phyloP scores from a whole-genome alignment of 2,329 filamentous ascomycete genomes.

The Neofusicoccum laricinum region DNA sequence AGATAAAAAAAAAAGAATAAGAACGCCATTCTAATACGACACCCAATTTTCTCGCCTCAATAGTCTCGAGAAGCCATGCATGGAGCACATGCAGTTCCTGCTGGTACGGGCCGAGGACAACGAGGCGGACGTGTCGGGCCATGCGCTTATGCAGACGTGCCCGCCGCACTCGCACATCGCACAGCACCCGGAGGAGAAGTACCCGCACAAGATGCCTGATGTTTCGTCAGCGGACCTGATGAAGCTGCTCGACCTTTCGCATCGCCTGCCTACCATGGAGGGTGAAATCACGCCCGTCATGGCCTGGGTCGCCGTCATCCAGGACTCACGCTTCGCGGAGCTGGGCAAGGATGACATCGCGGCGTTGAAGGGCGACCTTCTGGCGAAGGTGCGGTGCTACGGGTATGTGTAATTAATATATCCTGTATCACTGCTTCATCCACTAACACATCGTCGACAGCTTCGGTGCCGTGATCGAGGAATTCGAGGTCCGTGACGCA shows the following conservation, averaged over 20 bases:
- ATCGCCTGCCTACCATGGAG: conserved; percentile 71
- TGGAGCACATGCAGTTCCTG: conserved; percentile 82
- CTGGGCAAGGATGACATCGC: conserved; percentile 68
- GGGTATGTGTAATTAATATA: conserved; percentile 55
- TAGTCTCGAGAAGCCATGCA: conserved; percentile 89
- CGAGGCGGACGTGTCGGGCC: conserved; percentile 70
- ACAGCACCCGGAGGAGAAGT: conserved; percentile 53
- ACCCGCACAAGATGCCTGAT: conserved; percentile 74
- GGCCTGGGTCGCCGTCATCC: conserved; percentile 82
- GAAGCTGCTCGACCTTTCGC: conserved; percentile 80
- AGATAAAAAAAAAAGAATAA: conserved; percentile 1
- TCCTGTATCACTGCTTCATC: background rate
- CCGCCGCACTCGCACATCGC: conserved; percentile 67
- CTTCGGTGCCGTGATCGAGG: conserved; percentile 68
- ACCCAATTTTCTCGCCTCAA: conserved; percentile 8
- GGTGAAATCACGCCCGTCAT: conserved; percentile 94
- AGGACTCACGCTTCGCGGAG: conserved; percentile 57
- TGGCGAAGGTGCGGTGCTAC: conserved; percentile 84
- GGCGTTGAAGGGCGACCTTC: conserved; percentile 69
- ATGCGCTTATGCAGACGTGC: conserved; percentile 90
- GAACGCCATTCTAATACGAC: conserved; percentile 13
- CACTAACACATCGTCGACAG: conserved; percentile 29
- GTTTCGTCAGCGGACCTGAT: conserved; percentile 67
- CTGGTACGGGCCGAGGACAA: conserved; percentile 56
- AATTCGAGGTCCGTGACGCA: conserved; percentile 75